Evolutionary conservation across 768 basidiomycete genomes (phyloP).

Genomic region (Paxillus rubicundulus): DNA sequence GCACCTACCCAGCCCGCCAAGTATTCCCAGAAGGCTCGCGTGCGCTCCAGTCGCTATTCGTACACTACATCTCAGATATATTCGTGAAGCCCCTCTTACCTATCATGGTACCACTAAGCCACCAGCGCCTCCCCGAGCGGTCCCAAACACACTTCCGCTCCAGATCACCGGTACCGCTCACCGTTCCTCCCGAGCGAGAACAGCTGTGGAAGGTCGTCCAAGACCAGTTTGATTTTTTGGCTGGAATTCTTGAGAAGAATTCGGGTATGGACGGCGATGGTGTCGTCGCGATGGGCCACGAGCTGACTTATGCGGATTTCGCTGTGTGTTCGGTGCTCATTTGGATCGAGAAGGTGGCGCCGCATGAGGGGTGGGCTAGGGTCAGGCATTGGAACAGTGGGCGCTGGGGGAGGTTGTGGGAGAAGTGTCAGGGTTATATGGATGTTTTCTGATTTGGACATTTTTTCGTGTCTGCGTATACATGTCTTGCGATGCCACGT

Average conservation of each 20-base stretch:
- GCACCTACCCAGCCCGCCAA: constrained; percentile 63
- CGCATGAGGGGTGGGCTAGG: constrained; percentile 71
- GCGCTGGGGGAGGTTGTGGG: constrained; percentile 61
- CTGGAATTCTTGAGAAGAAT: constrained; percentile 67
- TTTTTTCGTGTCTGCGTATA: not conserved
- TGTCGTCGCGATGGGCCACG: constrained; percentile 60
- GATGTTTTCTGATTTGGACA: constrained; percentile 49
- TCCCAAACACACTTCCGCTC: constrained; percentile 49
- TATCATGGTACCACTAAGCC: constrained; percentile 68
- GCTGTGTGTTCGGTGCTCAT: constrained; percentile 68
- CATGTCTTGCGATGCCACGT: no score
- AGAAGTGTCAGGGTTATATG: constrained; percentile 64
- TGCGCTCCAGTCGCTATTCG: constrained; percentile 66
- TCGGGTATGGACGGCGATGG: constrained; percentile 56
- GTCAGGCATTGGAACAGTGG: constrained; percentile 71
- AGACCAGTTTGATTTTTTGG: constrained; percentile 65
- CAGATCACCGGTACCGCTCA: constrained; percentile 14
- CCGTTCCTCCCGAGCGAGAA: constrained; percentile 49
- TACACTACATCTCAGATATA: constrained; percentile 64
- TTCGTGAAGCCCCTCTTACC: constrained; percentile 64
- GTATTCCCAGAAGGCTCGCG: constrained; percentile 70
- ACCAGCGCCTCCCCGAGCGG: constrained; percentile 56
- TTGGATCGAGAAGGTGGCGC: constrained; percentile 71
- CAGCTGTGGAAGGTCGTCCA: constrained; percentile 63
- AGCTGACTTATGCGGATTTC: constrained; percentile 73